A percentile compares a stretch with the other conserved stretches of the same genome.
Evolutionary conservation across 139 green algal species (phyloP).

Genomic region (Volvox reticuliferus): DNA sequence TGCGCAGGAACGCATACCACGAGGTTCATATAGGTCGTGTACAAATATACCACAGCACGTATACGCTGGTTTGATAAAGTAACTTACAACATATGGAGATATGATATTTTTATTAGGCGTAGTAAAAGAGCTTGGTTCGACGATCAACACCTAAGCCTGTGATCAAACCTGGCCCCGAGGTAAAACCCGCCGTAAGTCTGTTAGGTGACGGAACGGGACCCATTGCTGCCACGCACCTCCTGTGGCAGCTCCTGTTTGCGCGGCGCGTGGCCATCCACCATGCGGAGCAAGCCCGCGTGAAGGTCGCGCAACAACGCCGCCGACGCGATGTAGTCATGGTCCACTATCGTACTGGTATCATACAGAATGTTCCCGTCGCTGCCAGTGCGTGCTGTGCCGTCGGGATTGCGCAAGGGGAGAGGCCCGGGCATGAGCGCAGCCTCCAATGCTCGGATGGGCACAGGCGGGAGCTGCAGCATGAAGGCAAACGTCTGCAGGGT

Average conservation of each 20-base stretch:
- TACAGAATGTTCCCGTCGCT: neutral
- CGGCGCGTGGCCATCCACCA: conserved; percentile 57
- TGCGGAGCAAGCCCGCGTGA: conserved; percentile 69
- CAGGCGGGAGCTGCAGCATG: conserved; percentile 78
- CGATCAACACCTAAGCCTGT: no score
- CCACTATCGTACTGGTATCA: conserved; percentile 2
- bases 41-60: no score
- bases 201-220: no score
- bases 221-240: conserved; percentile 7
- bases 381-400: neutral
- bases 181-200: no score
- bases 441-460: conserved; percentile 78
- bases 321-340: conserved; percentile 32
- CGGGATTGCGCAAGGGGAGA: conserved; percentile 12
- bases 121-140: no score
- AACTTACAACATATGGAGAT: no score
- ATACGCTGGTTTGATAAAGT: no score
- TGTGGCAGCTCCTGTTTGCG: conserved; percentile 54
- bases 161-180: no score
- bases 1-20: neutral
- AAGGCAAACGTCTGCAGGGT: conserved; percentile 69
- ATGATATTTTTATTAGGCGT: no score
- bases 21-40: no score
- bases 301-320: conserved; percentile 79
- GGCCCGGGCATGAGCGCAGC: conserved; percentile 79